Evolutionary conservation across 2,329 filamentous ascomycete species (phyloP), one percentile per base, ranked within the genome.

Genomic region (Nemania diffusa): DNA sequence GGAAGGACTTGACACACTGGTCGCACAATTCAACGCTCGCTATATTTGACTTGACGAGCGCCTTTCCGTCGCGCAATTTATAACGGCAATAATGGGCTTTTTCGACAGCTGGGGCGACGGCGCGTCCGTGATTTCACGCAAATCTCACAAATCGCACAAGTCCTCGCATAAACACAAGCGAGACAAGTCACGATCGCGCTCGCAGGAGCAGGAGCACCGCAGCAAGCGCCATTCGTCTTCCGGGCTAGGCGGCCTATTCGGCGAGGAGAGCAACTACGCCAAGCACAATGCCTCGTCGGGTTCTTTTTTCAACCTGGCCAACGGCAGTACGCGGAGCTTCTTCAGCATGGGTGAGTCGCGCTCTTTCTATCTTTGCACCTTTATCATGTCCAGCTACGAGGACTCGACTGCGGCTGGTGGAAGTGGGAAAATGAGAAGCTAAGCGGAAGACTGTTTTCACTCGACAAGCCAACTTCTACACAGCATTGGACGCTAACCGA

Each of bases 41-140:
- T 8, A 34, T 26, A 17, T 3, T 64, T 34, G 27, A 55, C 53
- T 32, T 32, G 29, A 32, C 29, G 29, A 32, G 9, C 9, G 9
- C 29, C 29, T 32, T 32, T 9, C 29, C 5, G 29, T 9, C 5
- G 29, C 29, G 48, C 48, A 7, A 26, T 27, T 27, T 51, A 20
- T 22, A 46, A 48, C 32, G 29, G 57, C 42, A 40, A 69, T 27
- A 11, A 78, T 78, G 76, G 76, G 76, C 24, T 72, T 77, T 69
- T 76, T 73, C 58, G 75, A 77, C 56, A 65, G 71, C 52, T 77
- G 75, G 76, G 65, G 60, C 60, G 76, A 78, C 67, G 71, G 71
- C 63, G 76, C 71, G 13, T 78, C 76, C 57, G 75, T 76, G 53
- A 80, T 78, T 50, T 77, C 75, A 65, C 74, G 71, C 72, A 75